These are phyloP conservation scores for Aspergillus diversus DNA, from an alignment of 495 filamentous ascomycete genomes.

Conservation along the genomic window DNA sequence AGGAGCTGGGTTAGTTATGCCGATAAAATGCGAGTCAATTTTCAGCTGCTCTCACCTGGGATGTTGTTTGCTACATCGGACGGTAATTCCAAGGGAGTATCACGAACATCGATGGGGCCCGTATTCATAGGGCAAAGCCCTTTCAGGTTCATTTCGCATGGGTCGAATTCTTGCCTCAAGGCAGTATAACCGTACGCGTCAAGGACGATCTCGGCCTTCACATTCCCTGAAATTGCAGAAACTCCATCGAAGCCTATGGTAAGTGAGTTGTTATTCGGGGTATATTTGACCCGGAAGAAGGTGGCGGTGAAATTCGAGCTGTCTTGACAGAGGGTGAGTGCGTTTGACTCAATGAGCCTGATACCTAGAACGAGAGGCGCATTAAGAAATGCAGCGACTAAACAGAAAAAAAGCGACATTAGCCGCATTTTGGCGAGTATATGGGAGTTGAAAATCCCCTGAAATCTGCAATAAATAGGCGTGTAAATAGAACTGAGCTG, in stretches of 20 bases:
- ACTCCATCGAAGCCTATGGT: slow-evolving; percentile 78
- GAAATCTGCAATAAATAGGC: slow-evolving; percentile 10
- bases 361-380: slow-evolving; percentile 45
- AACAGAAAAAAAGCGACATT: slow-evolving; percentile 41
- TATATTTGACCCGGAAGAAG: slow-evolving; percentile 80
- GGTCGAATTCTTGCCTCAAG: slow-evolving; percentile 67
- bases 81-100: slow-evolving; percentile 66
- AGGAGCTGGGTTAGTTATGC: slow-evolving; percentile 3
- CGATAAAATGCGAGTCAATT: neutral
- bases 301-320: slow-evolving; percentile 81
- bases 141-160: slow-evolving; percentile 68
- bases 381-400: slow-evolving; percentile 38
- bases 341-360: slow-evolving; percentile 68
- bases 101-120: slow-evolving; percentile 72
- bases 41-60: slow-evolving; percentile 45
- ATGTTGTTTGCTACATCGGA: slow-evolving; percentile 62
- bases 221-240: slow-evolving; percentile 83
- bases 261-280: slow-evolving; percentile 72
- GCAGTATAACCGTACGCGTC: slow-evolving; percentile 81
- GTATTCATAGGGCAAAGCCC: slow-evolving; percentile 94
- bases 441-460: neutral
- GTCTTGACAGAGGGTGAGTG: slow-evolving; percentile 75
- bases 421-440: slow-evolving; percentile 39
- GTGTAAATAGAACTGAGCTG: slow-evolving; percentile 17
- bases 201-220: slow-evolving; percentile 75